Base-by-base conservation (phyloP, 108 stramenopile genomes). In the Pseudonitzschia multistriata region DNA sequence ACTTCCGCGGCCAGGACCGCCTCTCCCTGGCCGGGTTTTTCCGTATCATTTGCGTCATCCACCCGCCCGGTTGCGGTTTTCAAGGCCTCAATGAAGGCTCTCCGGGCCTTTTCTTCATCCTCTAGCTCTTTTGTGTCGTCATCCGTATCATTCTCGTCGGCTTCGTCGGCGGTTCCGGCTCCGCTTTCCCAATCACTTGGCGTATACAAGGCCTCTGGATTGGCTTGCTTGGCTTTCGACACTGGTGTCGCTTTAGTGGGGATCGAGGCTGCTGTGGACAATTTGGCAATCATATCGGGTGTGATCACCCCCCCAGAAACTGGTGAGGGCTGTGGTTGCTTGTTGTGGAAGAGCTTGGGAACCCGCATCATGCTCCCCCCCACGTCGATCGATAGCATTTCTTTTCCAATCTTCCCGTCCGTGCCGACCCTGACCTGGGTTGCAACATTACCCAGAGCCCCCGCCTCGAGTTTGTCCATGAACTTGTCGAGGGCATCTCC, bases 81-180 rank as follows among this genome's bases (percentile, higher is more conserved):
- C 54, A 94, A 66, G 13, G 88, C 90, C 49, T 90, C 87, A 48
- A 94, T 86, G 33, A 94, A 91, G 8, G 80, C 81, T 6, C 90
- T 83, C n/a, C 92, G 86, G 6, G 86, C 88, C 36, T 74, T 76
- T 65, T 92, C 93, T 59, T 94, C 93, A 59, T 94, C 87, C 52
- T 94, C 90, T 36, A 89, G 83, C 25, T 87, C 73, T 29, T 22
- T 25, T 7, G 33, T 59, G n/a, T 64, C 63, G 34, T 64, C 63
- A 27, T 64, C 40, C 14, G 61, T 62, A 13, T 13, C 71, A 63
- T 3, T 47, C 5, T 57, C 24, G 50, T 56, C 48, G 36, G 64
- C 72, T 65, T 71, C 74, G 45, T 71, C 65, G n/a, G 83, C 73
- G 62, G 75, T 79, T 15, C 78, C 49, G 14, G 29, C 54, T 30